Conservation (phyloP, 495 filamentous ascomycete genomes). For the Trichoderma erinaceum region DNA sequence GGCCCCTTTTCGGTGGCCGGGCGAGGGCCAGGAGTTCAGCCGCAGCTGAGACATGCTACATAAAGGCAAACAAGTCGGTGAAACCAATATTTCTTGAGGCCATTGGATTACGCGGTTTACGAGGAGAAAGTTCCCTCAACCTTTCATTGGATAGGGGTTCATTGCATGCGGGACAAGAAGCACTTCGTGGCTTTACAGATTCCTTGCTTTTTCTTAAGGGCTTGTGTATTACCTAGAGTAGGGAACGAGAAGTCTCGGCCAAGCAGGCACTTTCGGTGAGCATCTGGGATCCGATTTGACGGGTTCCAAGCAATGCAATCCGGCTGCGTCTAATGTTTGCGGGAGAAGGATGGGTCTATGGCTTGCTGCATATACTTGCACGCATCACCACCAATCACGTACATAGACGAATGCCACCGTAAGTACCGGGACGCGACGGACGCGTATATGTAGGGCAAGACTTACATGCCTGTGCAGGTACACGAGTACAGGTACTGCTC, state of each 20-base stretch:
- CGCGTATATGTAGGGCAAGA: not conserved
- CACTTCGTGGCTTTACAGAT: not conserved
- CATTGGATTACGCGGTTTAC: not conserved
- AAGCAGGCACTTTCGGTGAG: not conserved
- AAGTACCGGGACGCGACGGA: not conserved
- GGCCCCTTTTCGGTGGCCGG: too few species aligned
- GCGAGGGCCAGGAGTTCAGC: too few species aligned
- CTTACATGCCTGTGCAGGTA: not conserved
- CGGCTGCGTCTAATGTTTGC: not conserved
- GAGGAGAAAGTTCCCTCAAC: not conserved
- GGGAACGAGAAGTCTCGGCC: not conserved
- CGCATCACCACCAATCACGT: constrained; percentile 1
- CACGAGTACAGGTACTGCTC: not conserved
- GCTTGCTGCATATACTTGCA: not conserved
- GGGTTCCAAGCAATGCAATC: not conserved
- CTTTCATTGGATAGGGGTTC: not conserved
- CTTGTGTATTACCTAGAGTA: not conserved
- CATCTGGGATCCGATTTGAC: not conserved
- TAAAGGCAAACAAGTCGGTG: not conserved
- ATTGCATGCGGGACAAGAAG: not conserved
- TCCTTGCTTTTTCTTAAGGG: too few species aligned
- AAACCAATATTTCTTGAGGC: not conserved
- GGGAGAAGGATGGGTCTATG: not conserved
- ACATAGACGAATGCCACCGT: not conserved
- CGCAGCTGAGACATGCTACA: too few species aligned